A percentile compares a stretch with the other conserved stretches of the same genome.
phyloP scores from a whole-genome alignment of 2,329 filamentous ascomycete species.

The Sclerotinia borealis region DNA sequence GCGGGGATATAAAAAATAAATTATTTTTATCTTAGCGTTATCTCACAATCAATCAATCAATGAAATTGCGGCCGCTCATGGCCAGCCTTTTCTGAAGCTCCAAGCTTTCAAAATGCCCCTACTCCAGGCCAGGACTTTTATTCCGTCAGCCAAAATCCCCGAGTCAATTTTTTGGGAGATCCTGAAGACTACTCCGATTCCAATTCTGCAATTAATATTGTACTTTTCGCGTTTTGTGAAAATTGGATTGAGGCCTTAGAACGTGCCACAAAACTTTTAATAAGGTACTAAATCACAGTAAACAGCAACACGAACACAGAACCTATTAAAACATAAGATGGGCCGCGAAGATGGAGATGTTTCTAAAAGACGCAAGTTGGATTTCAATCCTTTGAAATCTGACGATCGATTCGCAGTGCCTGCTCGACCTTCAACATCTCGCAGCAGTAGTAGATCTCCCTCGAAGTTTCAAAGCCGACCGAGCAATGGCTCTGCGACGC shows the following conservation, averaged over 20 bases:
- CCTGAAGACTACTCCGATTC: neutral
- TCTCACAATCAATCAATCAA: neutral
- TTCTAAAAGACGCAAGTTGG: conserved; percentile 61
- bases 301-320: neutral
- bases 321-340: conserved; percentile 29
- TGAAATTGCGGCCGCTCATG: conserved; percentile 7
- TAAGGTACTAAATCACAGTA: neutral
- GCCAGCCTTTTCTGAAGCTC: neutral
- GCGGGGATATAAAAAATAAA: conserved; percentile 10
- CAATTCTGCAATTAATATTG: neutral
- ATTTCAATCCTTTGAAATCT: conserved; percentile 47
- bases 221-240: neutral
- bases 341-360: conserved; percentile 34
- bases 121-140: no score
- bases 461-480: conserved; percentile 35
- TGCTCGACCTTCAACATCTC: conserved; percentile 21
- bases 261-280: neutral
- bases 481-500: conserved; percentile 29
- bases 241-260: neutral
- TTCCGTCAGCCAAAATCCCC: neutral
- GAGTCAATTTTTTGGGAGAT: neutral
- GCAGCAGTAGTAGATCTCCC: conserved; percentile 30
- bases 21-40: conserved; percentile 12
- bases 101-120: neutral
- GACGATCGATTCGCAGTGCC: conserved; percentile 49